Conservation (phyloP, 2,329 filamentous ascomycete genomes). For the Plectosphaerella plurivora region DNA sequence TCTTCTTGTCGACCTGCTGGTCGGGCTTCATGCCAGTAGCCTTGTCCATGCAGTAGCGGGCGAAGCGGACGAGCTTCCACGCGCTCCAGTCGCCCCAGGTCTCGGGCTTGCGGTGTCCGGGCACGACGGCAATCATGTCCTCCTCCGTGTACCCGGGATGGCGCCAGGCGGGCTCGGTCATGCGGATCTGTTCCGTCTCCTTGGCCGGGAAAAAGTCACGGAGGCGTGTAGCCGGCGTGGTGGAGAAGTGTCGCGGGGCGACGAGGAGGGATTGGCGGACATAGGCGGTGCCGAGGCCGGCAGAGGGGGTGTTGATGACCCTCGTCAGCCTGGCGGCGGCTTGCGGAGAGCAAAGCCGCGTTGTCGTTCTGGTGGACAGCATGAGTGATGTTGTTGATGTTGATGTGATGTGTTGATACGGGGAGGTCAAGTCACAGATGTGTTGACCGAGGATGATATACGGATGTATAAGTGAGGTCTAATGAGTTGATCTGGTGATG, state of each 20-base stretch:
- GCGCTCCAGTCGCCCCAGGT: constrained; percentile 75
- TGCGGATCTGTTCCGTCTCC: constrained; percentile 57
- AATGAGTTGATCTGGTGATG: neutral
- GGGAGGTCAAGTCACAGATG: neutral
- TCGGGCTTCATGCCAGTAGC: constrained; percentile 70
- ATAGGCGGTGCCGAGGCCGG: constrained; percentile 20
- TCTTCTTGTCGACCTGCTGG: constrained; percentile 59
- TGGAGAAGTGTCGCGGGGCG: constrained; percentile 39
- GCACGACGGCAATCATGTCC: constrained; percentile 70
- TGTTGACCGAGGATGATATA: neutral
- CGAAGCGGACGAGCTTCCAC: constrained; percentile 68
- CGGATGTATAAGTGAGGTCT: neutral
- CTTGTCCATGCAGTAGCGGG: constrained; percentile 76
- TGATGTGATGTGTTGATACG: neutral
- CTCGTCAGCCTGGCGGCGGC: constrained; percentile 16
- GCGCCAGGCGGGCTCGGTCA: constrained; percentile 63
- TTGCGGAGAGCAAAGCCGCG: constrained; percentile 20
- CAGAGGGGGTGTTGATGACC: constrained; percentile 10
- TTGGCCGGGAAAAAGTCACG: constrained; percentile 60
- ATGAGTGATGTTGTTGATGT: constrained; percentile 12
- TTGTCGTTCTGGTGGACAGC: constrained; percentile 20
- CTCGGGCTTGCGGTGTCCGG: constrained; percentile 72
- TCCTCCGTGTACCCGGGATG: constrained; percentile 71
- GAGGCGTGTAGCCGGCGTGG: constrained; percentile 39
- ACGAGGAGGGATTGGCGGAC: constrained; percentile 14